Conservation (phyloP, 495 filamentous ascomycete genomes). For the Lasiosphaeria miniovina region DNA sequence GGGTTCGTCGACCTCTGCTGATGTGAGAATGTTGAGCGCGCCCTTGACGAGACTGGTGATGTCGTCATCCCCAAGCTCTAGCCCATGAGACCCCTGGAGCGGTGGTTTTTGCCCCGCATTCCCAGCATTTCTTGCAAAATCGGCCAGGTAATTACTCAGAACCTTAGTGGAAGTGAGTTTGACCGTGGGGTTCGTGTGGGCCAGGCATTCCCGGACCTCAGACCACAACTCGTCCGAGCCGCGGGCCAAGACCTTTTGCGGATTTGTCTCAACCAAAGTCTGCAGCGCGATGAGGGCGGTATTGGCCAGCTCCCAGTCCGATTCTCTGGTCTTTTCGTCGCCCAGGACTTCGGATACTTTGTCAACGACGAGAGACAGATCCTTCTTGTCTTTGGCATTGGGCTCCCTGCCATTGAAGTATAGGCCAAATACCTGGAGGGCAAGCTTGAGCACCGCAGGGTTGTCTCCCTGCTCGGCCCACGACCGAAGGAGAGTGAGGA, state of each 20-base stretch:
- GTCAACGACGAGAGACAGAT: conserved; percentile 44
- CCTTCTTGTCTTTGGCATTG: conserved; percentile 56
- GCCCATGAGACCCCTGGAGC: conserved; percentile 66
- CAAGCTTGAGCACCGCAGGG: conserved; percentile 62
- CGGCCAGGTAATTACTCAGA: conserved; percentile 71
- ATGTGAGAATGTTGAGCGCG: conserved; percentile 63
- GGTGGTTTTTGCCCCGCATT: conserved; percentile 54
- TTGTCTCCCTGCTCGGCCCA: conserved; percentile 77
- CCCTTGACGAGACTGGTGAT: conserved; percentile 64
- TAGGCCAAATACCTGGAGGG: conserved; percentile 74
- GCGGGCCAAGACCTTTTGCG: conserved; percentile 56
- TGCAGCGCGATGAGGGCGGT: conserved; percentile 65
- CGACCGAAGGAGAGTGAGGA: conserved; percentile 63
- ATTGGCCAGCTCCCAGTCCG: conserved; percentile 77
- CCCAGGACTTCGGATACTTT: conserved; percentile 49
- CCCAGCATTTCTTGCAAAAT: conserved; percentile 65
- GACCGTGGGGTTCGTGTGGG: conserved; percentile 70
- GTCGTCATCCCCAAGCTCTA: conserved; percentile 61
- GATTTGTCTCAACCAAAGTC: conserved; percentile 65
- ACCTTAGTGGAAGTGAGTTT: conserved; percentile 74
- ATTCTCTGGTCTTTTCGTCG: conserved; percentile 42
- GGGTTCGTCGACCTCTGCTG: conserved; percentile 58
- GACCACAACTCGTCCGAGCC: conserved; percentile 62
- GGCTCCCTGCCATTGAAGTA: conserved; percentile 70
- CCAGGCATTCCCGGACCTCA: conserved; percentile 60